Evolutionary conservation across 2,329 filamentous ascomycete genomes (phyloP).

Genomic region (Thelonectria discophora): DNA sequence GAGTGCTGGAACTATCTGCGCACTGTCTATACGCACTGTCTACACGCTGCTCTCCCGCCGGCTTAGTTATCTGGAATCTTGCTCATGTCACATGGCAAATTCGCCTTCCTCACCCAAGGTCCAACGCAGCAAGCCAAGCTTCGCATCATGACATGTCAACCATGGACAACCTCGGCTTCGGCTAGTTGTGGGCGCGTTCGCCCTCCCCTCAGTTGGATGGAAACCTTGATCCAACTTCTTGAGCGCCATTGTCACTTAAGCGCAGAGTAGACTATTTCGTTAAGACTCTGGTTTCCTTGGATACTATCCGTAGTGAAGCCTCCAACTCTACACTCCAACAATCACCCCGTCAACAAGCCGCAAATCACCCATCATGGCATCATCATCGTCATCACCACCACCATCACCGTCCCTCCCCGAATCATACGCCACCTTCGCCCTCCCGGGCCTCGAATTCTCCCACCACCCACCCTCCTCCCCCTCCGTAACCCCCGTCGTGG

Average conservation of each 20-base stretch:
- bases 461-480: constrained; percentile 61
- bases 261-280: too few relatives aligned
- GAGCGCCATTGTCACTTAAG: too few relatives aligned
- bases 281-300: too few relatives aligned
- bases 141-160: constrained; percentile 12
- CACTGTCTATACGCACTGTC: background rate
- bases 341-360: too few relatives aligned
- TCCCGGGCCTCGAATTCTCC: constrained; percentile 57
- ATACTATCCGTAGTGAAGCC: too few relatives aligned
- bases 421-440: constrained; percentile 53
- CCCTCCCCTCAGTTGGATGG: constrained; percentile 16
- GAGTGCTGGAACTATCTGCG: background rate
- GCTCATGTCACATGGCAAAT: too few relatives aligned
- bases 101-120: too few relatives aligned
- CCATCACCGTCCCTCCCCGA: constrained; percentile 38
- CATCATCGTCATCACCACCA: constrained; percentile 21
- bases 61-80: too few relatives aligned
- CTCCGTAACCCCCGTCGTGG: constrained; percentile 67
- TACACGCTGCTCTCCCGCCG: background rate
- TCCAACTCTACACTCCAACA: too few relatives aligned
- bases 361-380: constrained; percentile 34
- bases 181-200: constrained; percentile 2
- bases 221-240: constrained; percentile 4
- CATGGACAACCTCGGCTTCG: constrained; percentile 20
- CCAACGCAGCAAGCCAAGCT: background rate